Conservation (phyloP, 1,284 basidiomycete genomes). For the Sporisorium sorghi region DNA sequence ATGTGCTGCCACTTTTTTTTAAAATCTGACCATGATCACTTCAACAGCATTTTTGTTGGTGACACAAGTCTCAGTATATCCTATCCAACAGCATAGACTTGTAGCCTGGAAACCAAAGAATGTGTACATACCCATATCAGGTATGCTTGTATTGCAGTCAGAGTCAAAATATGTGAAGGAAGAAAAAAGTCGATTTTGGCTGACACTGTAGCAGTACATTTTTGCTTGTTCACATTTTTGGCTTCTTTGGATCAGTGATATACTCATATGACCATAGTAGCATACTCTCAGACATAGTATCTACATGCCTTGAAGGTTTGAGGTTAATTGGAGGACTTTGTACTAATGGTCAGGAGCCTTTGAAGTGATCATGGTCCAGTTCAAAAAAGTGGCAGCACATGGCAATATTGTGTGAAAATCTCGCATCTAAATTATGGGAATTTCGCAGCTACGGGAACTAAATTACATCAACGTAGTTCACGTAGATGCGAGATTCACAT, state of each 20-base stretch:
- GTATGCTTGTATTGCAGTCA: too few relatives aligned
- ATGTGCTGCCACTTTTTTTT: background rate
- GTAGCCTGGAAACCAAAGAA: background rate
- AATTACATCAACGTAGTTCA: too few relatives aligned
- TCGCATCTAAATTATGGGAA: background rate
- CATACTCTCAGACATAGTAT: too few relatives aligned
- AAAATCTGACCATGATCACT: background rate
- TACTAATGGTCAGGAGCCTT: background rate
- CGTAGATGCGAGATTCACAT: too few relatives aligned
- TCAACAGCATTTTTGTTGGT: background rate
- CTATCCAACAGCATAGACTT: background rate
- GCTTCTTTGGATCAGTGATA: too few relatives aligned
- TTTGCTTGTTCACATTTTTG: too few relatives aligned
- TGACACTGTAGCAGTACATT: too few relatives aligned
- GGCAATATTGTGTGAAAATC: background rate
- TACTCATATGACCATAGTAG: too few relatives aligned
- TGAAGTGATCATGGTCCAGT: background rate
- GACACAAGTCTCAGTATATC: background rate
- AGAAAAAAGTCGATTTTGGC: too few relatives aligned
- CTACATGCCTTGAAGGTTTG: background rate
- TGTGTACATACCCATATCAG: background rate
- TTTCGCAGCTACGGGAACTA: constrained; percentile 3
- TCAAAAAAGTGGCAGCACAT: background rate
- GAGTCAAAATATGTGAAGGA: too few relatives aligned
- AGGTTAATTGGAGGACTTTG: background rate